phyloP scores from a whole-genome alignment of 306 rosid species.

The Mimosa bimucronata region DNA sequence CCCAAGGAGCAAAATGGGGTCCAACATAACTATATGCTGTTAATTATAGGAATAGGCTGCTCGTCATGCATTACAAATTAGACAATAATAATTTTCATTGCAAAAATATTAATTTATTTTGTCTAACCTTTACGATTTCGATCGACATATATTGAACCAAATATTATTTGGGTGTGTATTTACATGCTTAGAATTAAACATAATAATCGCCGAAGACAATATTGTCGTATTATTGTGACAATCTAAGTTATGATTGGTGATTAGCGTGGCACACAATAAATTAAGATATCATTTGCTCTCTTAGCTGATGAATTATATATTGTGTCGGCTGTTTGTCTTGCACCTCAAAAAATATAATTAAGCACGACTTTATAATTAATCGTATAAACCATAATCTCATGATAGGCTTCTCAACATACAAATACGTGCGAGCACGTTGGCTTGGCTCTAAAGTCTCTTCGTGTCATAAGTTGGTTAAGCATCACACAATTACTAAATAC shows the following conservation, averaged over 20 bases:
- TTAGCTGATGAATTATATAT: not conserved
- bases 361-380: not conserved
- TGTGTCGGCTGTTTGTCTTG: conserved; percentile 18
- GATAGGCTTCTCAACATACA: not conserved
- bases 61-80: no score
- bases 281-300: not conserved
- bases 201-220: conserved; percentile 1
- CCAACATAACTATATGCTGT: no score
- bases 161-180: not conserved
- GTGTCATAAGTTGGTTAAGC: not conserved
- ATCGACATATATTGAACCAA: no score
- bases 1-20: no score
- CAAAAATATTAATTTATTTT: not conserved
- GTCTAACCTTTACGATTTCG: not conserved
- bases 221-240: not conserved
- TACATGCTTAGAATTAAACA: not conserved
- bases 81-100: no score
- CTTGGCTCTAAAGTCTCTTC: not conserved
- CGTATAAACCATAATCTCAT: not conserved
- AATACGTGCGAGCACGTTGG: conserved; percentile 10
- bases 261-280: not conserved
- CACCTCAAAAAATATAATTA: not conserved
- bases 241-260: conserved; percentile 5
- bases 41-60: no score
- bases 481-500: not conserved